phyloP scores from a whole-genome alignment of 148 eudicot genomes.

The Persicaria tinctoria region DNA sequence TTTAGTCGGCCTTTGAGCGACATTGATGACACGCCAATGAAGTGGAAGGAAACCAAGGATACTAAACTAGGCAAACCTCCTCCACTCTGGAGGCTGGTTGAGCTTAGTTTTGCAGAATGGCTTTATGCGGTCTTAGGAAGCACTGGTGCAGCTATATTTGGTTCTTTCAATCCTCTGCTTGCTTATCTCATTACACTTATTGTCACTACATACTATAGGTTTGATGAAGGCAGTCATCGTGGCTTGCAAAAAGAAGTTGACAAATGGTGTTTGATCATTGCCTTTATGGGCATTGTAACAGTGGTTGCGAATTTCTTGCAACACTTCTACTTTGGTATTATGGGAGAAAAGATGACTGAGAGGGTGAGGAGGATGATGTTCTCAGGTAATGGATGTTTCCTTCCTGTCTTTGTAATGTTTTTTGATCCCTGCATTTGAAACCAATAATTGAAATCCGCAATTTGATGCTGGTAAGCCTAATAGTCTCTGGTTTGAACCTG shows the following conservation, averaged over 20 bases:
- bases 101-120: constrained; percentile 98
- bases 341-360: constrained; percentile 99
- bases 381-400: constrained; percentile 48
- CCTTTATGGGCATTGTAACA: constrained; percentile 91
- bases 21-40: constrained; percentile 36
- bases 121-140: constrained; percentile 96
- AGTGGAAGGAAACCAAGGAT: constrained; percentile 36
- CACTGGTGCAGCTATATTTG: constrained; percentile 95
- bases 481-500: neutral
- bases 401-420: neutral
- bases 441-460: neutral
- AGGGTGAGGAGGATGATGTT: constrained; percentile 99
- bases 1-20: constrained; percentile 81
- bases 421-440: neutral
- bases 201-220: constrained; percentile 66
- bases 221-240: constrained; percentile 23
- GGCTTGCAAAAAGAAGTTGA: constrained; percentile 62
- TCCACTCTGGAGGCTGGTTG: constrained; percentile 92
- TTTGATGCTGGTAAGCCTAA: neutral
- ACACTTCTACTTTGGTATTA: constrained; percentile 95
- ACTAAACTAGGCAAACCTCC: constrained; percentile 41
- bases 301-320: constrained; percentile 98
- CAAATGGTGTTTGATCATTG: constrained; percentile 95
- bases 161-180: constrained; percentile 94
- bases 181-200: constrained; percentile 91